phyloP scores from a whole-genome alignment of 1,284 basidiomycete species.

The Ustilago bromivora region DNA sequence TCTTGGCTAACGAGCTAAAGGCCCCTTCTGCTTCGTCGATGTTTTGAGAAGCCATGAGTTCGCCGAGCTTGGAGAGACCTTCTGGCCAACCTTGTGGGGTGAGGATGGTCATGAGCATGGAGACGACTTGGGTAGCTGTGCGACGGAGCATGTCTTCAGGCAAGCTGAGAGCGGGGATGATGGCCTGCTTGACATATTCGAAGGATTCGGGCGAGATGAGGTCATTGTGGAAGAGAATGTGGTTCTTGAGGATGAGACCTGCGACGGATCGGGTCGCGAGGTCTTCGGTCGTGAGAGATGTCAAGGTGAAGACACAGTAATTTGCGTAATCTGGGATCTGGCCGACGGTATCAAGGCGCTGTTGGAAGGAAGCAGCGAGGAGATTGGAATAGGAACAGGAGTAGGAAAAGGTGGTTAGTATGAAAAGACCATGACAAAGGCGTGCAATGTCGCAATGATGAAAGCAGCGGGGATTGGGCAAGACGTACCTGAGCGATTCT shows the following conservation, averaged over 20 bases:
- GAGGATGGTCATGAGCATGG: constrained; percentile 66
- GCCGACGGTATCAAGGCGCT: constrained; percentile 63
- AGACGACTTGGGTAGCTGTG: constrained; percentile 67
- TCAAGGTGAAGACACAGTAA: constrained; percentile 93
- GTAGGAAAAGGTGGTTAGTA: neutral
- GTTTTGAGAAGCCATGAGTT: constrained; percentile 60
- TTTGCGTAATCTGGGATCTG: constrained; percentile 78
- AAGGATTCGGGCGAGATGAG: constrained; percentile 60
- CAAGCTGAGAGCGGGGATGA: constrained; percentile 64
- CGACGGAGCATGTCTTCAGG: constrained; percentile 66
- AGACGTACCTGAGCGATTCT: constrained; percentile 57
- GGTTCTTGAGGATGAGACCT: constrained; percentile 96
- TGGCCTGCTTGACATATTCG: constrained; percentile 65
- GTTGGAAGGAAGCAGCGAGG: constrained; percentile 1
- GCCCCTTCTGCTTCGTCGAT: constrained; percentile 75
- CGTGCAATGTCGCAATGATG: too few relatives aligned
- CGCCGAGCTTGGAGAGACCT: constrained; percentile 62
- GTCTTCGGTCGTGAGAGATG: constrained; percentile 82
- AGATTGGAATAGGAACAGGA: too few relatives aligned
- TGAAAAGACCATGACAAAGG: neutral
- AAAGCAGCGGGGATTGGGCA: too few relatives aligned
- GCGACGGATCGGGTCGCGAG: constrained; percentile 93
- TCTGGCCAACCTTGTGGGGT: constrained; percentile 65
- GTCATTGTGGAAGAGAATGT: constrained; percentile 71
- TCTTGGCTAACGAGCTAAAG: constrained; percentile 92